These are phyloP conservation scores for Hamamelis virginiana DNA, from an alignment of 164 flowering plant species.

Conservation along the genomic window DNA sequence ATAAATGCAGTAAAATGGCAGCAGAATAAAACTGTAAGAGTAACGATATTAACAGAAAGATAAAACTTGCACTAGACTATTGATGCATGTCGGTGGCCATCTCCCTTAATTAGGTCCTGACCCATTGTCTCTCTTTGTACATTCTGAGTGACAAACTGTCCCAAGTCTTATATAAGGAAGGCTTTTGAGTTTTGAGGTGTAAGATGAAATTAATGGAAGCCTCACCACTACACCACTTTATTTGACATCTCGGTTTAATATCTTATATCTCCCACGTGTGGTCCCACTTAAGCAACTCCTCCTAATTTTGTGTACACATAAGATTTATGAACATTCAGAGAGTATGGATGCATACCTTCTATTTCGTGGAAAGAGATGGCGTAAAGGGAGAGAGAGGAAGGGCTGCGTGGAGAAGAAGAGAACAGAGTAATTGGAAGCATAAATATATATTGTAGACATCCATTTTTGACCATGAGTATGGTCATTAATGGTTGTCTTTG, in stretches of 20 bases:
- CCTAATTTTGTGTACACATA: too few relatives aligned
- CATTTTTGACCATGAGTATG: too few relatives aligned
- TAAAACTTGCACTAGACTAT: slow-evolving; percentile 3
- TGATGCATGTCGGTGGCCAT: slow-evolving; percentile 20
- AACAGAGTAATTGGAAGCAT: too few relatives aligned
- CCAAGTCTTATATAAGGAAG: slow-evolving; percentile 15
- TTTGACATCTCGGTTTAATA: slow-evolving; percentile 30
- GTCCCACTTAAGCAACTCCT: too few relatives aligned
- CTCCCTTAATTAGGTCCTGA: background rate
- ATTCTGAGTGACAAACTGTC: background rate
- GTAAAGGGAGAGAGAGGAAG: too few relatives aligned
- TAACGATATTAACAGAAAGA: slow-evolving; percentile 28
- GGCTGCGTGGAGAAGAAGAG: too few relatives aligned
- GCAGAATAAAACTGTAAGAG: slow-evolving; percentile 35
- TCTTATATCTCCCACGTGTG: background rate
- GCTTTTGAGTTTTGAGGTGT: background rate
- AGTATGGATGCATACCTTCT: too few relatives aligned
- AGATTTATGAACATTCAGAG: too few relatives aligned
- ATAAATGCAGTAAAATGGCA: slow-evolving; percentile 1
- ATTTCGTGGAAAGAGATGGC: too few relatives aligned
- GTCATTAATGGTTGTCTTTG: too few relatives aligned
- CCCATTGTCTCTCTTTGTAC: background rate
- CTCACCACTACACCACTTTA: slow-evolving; percentile 28
- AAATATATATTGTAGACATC: too few relatives aligned
- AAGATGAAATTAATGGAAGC: too few relatives aligned